Evolutionary conservation across 2,329 filamentous ascomycete genomes (phyloP).

Genomic region (Epichloe amarillans): DNA sequence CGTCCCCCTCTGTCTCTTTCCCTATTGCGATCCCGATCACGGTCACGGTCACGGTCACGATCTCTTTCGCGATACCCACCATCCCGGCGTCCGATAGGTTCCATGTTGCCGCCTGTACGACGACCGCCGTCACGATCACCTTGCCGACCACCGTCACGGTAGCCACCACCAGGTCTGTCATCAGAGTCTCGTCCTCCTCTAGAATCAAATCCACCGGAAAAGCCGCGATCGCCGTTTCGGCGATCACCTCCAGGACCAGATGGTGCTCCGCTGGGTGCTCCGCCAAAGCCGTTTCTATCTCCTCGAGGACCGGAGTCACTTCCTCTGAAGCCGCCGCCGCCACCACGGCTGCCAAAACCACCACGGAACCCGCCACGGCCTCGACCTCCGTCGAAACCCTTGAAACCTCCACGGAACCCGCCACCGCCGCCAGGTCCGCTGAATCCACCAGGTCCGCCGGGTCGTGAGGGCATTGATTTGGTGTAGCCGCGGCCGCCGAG

Average conservation of each 20-base stretch:
- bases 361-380: constrained; percentile 27
- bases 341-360: constrained; percentile 35
- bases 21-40: constrained; percentile 26
- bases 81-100: constrained; percentile 61
- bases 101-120: constrained; percentile 65
- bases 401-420: constrained; percentile 31
- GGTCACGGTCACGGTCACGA: constrained; percentile 30
- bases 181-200: constrained; percentile 44
- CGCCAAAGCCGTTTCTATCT: constrained; percentile 31
- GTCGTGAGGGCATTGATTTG: constrained; percentile 60
- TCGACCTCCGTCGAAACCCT: constrained; percentile 32
- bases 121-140: constrained; percentile 23
- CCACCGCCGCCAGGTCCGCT: constrained; percentile 40
- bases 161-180: constrained; percentile 37
- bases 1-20: constrained; percentile 13
- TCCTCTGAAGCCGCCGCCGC: constrained; percentile 39
- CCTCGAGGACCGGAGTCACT: constrained; percentile 23
- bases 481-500: constrained; percentile 89
- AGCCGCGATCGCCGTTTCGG: constrained; percentile 26
- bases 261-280: constrained; percentile 43
- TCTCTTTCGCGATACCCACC: constrained; percentile 37
- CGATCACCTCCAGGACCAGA: constrained; percentile 43
- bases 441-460: constrained; percentile 47
- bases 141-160: constrained; percentile 27
- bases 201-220: constrained; percentile 38